Base-by-base conservation (phyloP, 345 rosid genomes). In the Physaria fendleri region DNA sequence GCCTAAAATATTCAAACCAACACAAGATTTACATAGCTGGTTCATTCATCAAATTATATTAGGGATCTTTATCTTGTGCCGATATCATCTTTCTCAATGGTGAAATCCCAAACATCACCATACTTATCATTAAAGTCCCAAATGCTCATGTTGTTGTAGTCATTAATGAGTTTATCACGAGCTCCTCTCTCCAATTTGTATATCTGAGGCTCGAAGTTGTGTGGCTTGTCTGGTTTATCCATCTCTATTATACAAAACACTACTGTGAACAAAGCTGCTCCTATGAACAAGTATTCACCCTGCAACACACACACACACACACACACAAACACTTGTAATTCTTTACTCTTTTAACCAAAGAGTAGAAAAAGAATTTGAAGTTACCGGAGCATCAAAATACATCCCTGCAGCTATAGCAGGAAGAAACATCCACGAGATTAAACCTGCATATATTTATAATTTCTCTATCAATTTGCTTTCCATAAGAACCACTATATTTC, bases 101-200 rank as follows among this genome's bases (percentile, higher is more conserved):
- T 84, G 76, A 88, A 92, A 68, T 92, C 98, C 96, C 98, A 88
- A 52, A 92, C 63, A 57, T 88, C 88, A 40, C 93, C 96, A 60
- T 86, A 88, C 70, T 92, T 88, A 73, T 85, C 93, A 64, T 88
- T 92, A 56, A 88, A 88, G 46, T 88, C 96, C 96, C 98, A 88
- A 9, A 82, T 88, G 67, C 74, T 80, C 96, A 92, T 92, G 16
- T 83, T 60, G 25, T 92, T 92, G 69, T 92, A 88, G 66, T 88
- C 95, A 13, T 69, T 78, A 41, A 92, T 86, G 41, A 92, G 70
- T 79, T 88, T 88, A 67, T 86, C 96, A 7, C 98, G 92, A 54
- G 85, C 92, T 66, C 87, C 95, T 59, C 88, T 82, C 68, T 86
- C 95, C 84, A 84, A 75, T 52, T 75, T 81, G 78, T 85, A 85